Base-by-base conservation (phyloP, 2,329 filamentous ascomycete species). In the Torrubiellomyces zombiae region DNA sequence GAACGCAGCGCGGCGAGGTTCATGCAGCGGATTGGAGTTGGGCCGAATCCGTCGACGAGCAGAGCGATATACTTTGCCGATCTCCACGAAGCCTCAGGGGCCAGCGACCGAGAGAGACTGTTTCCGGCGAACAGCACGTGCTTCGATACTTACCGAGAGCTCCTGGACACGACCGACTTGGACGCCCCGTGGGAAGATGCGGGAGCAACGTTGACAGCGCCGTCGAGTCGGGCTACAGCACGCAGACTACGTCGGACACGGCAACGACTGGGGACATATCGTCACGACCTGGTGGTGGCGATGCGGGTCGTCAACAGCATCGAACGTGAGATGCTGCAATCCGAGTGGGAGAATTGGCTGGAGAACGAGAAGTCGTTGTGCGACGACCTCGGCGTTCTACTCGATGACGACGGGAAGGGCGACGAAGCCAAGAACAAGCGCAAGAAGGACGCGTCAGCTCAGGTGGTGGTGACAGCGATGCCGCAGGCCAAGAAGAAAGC, bases 331-430 rank as follows among this genome's bases (percentile, higher is more conserved):
- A 75, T 93, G 47, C 51, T 95, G 27, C 67, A 72, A 40, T 76
- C 77, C 1, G 86, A 94, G 48, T 98, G 83, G 75, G 85, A 93
- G 54, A 79, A 80, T 34, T 98, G 86, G 85, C 63, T 95, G 16
- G 51, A 67, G 3, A 75, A 80, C 36, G 89, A 98, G 53, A 75
- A 72, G 34, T 51, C 60, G 17, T 67, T 79, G 24, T 98, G 89
- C 47, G 68, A 69, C 28, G 67, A 76, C 42, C 56, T 68, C 5
- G 53, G 57, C 14, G 43, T 42, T 16, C 48, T 63, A 39, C 45
- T 76, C 12, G 29, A 40, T 7, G 25, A 33, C 4, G 43, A 44
- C 20, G 33, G 42, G 4, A 28, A 32, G 21, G 33, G 31, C 4
- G 16, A 20, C 14, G 25, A 27, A 20, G 31, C 26, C 24, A 33